phyloP scores from a whole-genome alignment of 2,329 filamentous ascomycete species.

The Shiraia sp. region DNA sequence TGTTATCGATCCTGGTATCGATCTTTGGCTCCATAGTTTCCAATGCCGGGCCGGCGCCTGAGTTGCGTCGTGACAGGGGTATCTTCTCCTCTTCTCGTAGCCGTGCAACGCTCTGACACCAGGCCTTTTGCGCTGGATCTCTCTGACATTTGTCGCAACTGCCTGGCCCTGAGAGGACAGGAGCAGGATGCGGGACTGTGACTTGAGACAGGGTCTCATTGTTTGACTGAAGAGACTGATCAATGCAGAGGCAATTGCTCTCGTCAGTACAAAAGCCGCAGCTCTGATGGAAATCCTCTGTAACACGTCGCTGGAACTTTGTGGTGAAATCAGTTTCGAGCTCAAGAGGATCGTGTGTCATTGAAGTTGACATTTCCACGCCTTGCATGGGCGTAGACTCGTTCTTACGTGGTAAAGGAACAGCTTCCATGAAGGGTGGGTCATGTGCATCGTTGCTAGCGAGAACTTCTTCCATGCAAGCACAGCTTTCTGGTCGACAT shows the following conservation, averaged over 20 bases:
- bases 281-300: slow-evolving; percentile 25
- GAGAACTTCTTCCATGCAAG: slow-evolving; percentile 35
- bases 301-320: slow-evolving; percentile 21
- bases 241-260: slow-evolving; percentile 35
- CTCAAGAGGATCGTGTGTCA: slow-evolving; percentile 20
- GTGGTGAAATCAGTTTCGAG: slow-evolving; percentile 43
- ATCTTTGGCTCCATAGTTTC: slow-evolving; percentile 34
- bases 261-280: slow-evolving; percentile 43
- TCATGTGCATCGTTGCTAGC: slow-evolving; percentile 1
- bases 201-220: slow-evolving; percentile 9
- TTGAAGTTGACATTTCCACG: slow-evolving; percentile 11
- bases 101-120: slow-evolving; percentile 41
- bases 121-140: slow-evolving; percentile 40
- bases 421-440: slow-evolving; percentile 22
- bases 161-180: slow-evolving; percentile 29
- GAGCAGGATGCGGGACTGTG: slow-evolving; percentile 1
- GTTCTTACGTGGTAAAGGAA: slow-evolving; percentile 15
- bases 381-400: slow-evolving; percentile 20
- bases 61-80: slow-evolving; percentile 23
- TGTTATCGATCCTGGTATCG: slow-evolving; percentile 21
- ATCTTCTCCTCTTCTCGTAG: slow-evolving; percentile 23
- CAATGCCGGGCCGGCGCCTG: slow-evolving; percentile 23
- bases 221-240: slow-evolving; percentile 18
- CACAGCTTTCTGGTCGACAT: slow-evolving; percentile 37
- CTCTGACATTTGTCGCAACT: slow-evolving; percentile 41